Evolutionary conservation across 345 rosid species (phyloP).

Genomic region (Citrus medica): DNA sequence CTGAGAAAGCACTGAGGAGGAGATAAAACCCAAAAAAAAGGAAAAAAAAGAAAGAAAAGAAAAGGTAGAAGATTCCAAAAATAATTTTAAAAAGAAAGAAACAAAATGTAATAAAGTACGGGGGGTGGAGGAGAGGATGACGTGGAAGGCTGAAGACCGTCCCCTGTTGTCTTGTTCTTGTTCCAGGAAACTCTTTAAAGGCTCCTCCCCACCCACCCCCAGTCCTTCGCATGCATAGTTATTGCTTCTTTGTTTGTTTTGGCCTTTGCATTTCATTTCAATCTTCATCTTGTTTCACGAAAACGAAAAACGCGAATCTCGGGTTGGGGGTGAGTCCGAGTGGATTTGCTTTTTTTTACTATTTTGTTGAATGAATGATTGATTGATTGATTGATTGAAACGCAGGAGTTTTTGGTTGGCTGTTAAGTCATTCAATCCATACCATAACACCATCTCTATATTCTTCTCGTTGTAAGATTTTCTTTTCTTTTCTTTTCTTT

Average conservation of each 20-base stretch:
- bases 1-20: too few species aligned
- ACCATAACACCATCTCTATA: too few species aligned
- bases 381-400: too few species aligned
- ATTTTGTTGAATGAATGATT: not conserved
- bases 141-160: conserved; percentile 10
- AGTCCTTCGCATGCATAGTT: too few species aligned
- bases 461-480: not conserved
- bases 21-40: not conserved
- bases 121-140: not conserved
- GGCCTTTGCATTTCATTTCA: not conserved
- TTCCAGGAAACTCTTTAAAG: not conserved
- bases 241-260: not conserved
- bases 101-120: too few species aligned
- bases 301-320: not conserved
- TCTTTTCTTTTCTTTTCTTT: not conserved
- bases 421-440: not conserved
- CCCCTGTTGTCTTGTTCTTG: not conserved
- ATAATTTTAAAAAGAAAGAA: not conserved
- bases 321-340: not conserved
- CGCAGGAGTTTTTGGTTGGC: not conserved
- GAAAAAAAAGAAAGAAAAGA: not conserved
- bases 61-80: not conserved
- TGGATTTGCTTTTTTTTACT: not conserved
- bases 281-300: not conserved
- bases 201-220: too few species aligned